Base-by-base conservation (phyloP, 768 basidiomycete species). In the Hortiboletus flavorubellus region DNA sequence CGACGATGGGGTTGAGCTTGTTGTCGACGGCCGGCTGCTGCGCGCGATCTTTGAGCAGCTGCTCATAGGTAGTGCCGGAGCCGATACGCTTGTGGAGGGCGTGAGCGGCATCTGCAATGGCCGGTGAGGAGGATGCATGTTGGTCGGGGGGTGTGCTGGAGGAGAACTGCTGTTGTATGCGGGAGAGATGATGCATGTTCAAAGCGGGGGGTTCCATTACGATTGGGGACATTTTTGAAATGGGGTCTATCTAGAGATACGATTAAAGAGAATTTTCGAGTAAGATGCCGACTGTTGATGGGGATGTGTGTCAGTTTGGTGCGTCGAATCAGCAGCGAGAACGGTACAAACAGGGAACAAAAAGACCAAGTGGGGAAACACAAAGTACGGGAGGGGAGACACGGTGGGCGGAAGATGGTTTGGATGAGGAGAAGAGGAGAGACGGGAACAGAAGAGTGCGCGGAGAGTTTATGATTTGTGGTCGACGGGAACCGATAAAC, bases 141-240 rank as follows among this genome's bases (percentile, higher is more conserved):
- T 73, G 68, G 69, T 70, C 69, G 34, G 67, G 49, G 49, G 64
- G 53, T 3, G 76, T 56, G 67, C 61, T 50, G 21, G 72, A 56
- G 53, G 70, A 70, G 65, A 78, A 77, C 67, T 76, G 76, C 63
- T 77, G 76, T 47, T 79, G 78, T 63, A 82, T 70, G 46, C 79
- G 76, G 35, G 79, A 74, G 66, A 82, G 73, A 61, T 73, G 77
- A 57, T 79, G 81, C 69, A 82, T 76, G 71, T 72, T 77, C 63
- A 82, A 63, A 33, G 78, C 72, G 42, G 81, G 80, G 34, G 79
- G 67, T 66, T 84, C 81, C 60, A 85, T 75, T 59, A 82, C 76
- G 66, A 84, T 78, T 67, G 81, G 78, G 46, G 82, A 77, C 83
- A 83, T 83, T 69, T 68, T 68, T 66, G 57, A 54, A 53, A 61